Evolutionary conservation across 1,284 basidiomycete genomes (phyloP), one percentile per base, ranked within the genome.

Genomic region (Earliella scabrosa): DNA sequence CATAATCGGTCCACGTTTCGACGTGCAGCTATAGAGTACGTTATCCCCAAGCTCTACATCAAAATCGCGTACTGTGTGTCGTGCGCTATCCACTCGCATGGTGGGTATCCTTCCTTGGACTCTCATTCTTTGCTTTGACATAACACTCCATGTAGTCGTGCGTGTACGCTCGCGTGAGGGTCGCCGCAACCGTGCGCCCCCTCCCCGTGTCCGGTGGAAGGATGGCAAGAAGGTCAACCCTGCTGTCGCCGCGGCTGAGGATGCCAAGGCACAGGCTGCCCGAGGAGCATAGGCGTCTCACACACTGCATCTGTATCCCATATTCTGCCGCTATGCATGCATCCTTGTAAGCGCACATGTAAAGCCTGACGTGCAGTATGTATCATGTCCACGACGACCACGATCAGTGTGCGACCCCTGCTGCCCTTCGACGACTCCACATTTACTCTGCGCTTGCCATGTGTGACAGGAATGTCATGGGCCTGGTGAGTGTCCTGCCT

Each of bases 11-110:
- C n/a, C n/a, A n/a, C n/a, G n/a, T n/a, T n/a, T n/a, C n/a, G n/a
- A 13, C 44, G 24, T 10, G 24, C 5, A 38, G 55, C 35, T 56
- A 21, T 76, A 93, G 97, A 99, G 81, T 99, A 99, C 80, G 88
- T 87, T 56, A 90, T 99, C 69, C 97, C 97, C 61, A 99, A 99
- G 80, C 81, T 99, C 65, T 99, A 99, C 87, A 92, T 98, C 85
- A 98, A 98, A 89, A 93, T 99, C 68, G 90, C 88, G 52, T 99
- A 99, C 86, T 99, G 97, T 77, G 92, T 99, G 61, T 98, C 96
- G 57, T 99, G 97, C 76, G 97, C 97, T 44, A 98, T 99, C 77
- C 97, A 99, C 85, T 96, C 96, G 69, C 97, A 99, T 79, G 91
- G 92, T 93, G 64, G 63, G 87, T 76, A 34, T 43, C 24, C 29